phyloP scores from a whole-genome alignment of 768 basidiomycete species.

The Leccinum longicurvipes region DNA sequence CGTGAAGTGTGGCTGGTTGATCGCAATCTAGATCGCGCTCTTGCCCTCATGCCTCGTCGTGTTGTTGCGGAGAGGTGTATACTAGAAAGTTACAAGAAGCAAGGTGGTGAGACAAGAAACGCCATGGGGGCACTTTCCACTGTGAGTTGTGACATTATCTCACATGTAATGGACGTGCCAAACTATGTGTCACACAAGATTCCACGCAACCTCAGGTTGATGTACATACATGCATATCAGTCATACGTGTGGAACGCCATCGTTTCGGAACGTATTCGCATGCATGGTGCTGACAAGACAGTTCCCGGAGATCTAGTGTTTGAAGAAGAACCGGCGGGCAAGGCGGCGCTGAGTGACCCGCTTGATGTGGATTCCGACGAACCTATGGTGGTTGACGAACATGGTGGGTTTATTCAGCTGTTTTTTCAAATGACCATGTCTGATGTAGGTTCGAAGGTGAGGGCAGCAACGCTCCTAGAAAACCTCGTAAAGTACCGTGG shows the following conservation, averaged over 20 bases:
- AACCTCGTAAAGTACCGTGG: slow-evolving; percentile 42
- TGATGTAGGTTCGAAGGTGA: slow-evolving; percentile 19
- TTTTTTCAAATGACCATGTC: slow-evolving; percentile 1
- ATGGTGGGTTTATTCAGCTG: slow-evolving; percentile 23
- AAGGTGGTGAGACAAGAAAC: slow-evolving; percentile 73
- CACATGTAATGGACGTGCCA: neutral
- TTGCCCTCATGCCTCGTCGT: slow-evolving; percentile 83
- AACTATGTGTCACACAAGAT: slow-evolving; percentile 54
- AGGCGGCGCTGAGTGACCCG: slow-evolving; percentile 26
- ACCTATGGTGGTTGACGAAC: slow-evolving; percentile 33
- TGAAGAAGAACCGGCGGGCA: slow-evolving; percentile 39
- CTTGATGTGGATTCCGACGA: slow-evolving; percentile 30
- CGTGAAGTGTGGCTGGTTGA: slow-evolving; percentile 89
- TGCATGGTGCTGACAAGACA: slow-evolving; percentile 68
- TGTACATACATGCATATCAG: slow-evolving; percentile 99
- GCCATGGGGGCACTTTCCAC: slow-evolving; percentile 86
- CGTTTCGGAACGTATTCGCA: slow-evolving; percentile 87
- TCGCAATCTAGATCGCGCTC: slow-evolving; percentile 72
- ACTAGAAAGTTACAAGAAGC: slow-evolving; percentile 84
- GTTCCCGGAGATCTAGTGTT: slow-evolving; percentile 91
- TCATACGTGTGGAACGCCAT: slow-evolving; percentile 98
- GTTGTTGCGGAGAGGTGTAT: slow-evolving; percentile 93
- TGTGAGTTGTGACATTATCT: slow-evolving; percentile 38
- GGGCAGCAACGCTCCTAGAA: slow-evolving; percentile 16
- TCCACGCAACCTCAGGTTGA: slow-evolving; percentile 88